Percentiles rank a stretch among this genome's conserved stretches.
phyloP scores from a whole-genome alignment of 768 basidiomycete species.

The Boletus tomentosulus region DNA sequence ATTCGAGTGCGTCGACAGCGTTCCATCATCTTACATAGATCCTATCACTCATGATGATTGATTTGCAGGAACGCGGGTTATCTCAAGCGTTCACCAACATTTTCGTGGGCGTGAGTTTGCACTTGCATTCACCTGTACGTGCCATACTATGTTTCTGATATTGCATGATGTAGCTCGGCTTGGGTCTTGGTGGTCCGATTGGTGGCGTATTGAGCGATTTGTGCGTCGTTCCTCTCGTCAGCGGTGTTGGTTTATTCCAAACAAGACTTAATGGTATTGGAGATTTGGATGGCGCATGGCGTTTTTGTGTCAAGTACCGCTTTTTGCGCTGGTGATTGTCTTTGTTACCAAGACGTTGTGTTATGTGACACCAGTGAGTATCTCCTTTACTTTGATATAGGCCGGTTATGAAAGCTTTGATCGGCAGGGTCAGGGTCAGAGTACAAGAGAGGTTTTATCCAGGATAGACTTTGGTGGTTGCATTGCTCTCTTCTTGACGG shows the following conservation, averaged over 20 bases:
- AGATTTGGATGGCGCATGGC: conserved; percentile 77
- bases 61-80: conserved; percentile 8
- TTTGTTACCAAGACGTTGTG: conserved; percentile 44
- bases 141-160: background rate
- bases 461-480: conserved; percentile 81
- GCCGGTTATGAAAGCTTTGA: background rate
- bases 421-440: conserved; percentile 60
- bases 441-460: conserved; percentile 59
- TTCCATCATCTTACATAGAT: background rate
- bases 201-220: conserved; percentile 18
- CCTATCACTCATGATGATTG: background rate
- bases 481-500: conserved; percentile 52
- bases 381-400: background rate
- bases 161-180: conserved; percentile 12
- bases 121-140: background rate
- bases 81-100: conserved; percentile 43
- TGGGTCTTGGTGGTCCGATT: conserved; percentile 22
- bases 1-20: conserved; percentile 11
- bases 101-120: conserved; percentile 12
- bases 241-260: background rate
- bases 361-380: conserved; percentile 62
- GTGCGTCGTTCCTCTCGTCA: conserved; percentile 3
- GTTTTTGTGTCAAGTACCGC: conserved; percentile 65
- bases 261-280: background rate
- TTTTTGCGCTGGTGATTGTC: conserved; percentile 53